These are phyloP conservation scores for Capronia americana DNA, from an alignment of 2,329 filamentous ascomycete genomes.

Conservation along the genomic window DNA sequence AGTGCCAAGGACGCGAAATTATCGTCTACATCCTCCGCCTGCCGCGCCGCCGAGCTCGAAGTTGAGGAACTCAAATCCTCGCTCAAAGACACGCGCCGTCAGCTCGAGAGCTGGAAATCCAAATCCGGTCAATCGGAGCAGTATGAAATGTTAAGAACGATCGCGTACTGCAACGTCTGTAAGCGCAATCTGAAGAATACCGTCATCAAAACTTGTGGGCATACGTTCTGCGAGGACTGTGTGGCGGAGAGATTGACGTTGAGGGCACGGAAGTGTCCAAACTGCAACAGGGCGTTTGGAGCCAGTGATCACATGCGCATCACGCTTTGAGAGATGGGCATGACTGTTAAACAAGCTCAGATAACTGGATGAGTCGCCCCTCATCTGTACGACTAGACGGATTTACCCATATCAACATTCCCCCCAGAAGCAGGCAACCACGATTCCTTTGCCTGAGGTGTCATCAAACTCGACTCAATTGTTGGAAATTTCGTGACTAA, in stretches of 20 bases:
- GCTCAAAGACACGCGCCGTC: constrained; percentile 79
- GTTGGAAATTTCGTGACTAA: constrained; percentile 14
- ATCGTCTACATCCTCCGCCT: constrained; percentile 66
- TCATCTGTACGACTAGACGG: constrained; percentile 6
- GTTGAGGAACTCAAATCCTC: constrained; percentile 79
- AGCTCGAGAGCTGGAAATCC: constrained; percentile 79
- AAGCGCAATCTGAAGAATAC: constrained; percentile 94
- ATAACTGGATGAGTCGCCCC: background rate
- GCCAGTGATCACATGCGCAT: constrained; percentile 82
- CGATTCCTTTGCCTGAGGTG: background rate
- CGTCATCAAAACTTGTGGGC: constrained; percentile 89
- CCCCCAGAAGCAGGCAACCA: background rate
- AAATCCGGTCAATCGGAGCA: constrained; percentile 39
- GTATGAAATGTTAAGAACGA: constrained; percentile 37
- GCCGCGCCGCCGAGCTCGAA: constrained; percentile 70
- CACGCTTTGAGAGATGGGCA: constrained; percentile 45
- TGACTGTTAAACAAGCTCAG: background rate
- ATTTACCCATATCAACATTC: background rate
- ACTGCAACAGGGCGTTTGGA: constrained; percentile 90
- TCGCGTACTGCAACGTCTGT: constrained; percentile 90
- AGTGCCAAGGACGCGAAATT: constrained; percentile 76
- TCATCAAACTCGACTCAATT: background rate
- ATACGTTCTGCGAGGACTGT: constrained; percentile 90
- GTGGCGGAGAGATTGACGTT: constrained; percentile 88
- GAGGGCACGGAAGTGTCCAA: constrained; percentile 92